Evolutionary conservation across 306 rosid genomes (phyloP).

Genomic region (Trichosanthes truncata): DNA sequence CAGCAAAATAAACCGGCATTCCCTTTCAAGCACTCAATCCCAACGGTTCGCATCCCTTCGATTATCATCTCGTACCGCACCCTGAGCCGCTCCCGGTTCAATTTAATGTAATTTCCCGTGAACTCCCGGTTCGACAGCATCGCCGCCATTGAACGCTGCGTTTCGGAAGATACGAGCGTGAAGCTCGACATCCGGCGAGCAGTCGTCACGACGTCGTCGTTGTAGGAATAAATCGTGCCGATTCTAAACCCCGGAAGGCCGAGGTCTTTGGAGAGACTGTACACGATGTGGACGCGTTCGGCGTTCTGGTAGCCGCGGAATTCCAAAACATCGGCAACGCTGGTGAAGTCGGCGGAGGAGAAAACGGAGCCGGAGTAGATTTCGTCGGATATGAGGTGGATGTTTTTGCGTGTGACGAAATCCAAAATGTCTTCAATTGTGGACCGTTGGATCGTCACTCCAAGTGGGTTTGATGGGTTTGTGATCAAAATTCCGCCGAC

Average conservation of each 20-base stretch:
- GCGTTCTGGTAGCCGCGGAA: slow-evolving; percentile 21
- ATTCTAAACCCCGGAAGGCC: slow-evolving; percentile 85
- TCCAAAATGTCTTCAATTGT: slow-evolving; percentile 54
- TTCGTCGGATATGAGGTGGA: slow-evolving; percentile 86
- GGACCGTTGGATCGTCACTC: slow-evolving; percentile 46
- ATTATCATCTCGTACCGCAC: slow-evolving; percentile 62
- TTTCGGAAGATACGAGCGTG: slow-evolving; percentile 76
- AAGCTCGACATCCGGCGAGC: slow-evolving; percentile 93
- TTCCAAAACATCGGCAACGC: slow-evolving; percentile 64
- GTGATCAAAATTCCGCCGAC: slow-evolving; percentile 71
- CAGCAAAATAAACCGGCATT: slow-evolving; percentile 91
- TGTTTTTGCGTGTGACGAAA: slow-evolving; percentile 57
- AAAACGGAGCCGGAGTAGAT: slow-evolving; percentile 89
- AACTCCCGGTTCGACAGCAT: slow-evolving; percentile 61
- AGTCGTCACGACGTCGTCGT: slow-evolving; percentile 65
- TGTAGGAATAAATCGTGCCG: slow-evolving; percentile 81
- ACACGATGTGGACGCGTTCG: slow-evolving; percentile 83
- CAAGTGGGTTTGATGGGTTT: slow-evolving; percentile 87
- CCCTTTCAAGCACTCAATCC: slow-evolving; percentile 78
- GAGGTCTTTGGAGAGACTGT: slow-evolving; percentile 87
- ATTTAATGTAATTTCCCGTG: slow-evolving; percentile 43
- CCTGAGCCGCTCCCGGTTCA: slow-evolving; percentile 53
- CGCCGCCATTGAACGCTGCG: slow-evolving; percentile 60
- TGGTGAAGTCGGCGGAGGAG: slow-evolving; percentile 47
- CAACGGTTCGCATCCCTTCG: slow-evolving; percentile 44